Percentiles rank a stretch among this genome's conserved stretches.
phyloP scores from a whole-genome alignment of 495 filamentous ascomycete genomes.

The Jackrogersella multiformis region DNA sequence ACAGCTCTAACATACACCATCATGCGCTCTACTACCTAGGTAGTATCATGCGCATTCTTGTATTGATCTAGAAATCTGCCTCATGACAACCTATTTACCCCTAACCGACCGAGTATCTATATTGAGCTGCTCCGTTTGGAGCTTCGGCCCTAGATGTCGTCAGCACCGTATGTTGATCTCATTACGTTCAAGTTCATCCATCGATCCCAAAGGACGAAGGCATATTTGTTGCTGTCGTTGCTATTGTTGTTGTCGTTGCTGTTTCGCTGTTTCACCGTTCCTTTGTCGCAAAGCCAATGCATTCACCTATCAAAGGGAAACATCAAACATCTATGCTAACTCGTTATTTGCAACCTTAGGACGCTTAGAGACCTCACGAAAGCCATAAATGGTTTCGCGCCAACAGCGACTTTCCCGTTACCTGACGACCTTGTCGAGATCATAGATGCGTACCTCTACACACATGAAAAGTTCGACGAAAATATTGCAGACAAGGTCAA shows the following conservation, averaged over 20 bases:
- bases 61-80: slow-evolving; percentile 22
- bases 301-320: slow-evolving; percentile 6
- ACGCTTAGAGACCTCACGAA: slow-evolving; percentile 69
- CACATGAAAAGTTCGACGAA: slow-evolving; percentile 66
- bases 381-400: slow-evolving; percentile 63
- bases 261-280: background rate
- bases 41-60: slow-evolving; percentile 25
- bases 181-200: background rate
- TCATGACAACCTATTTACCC: slow-evolving; percentile 25
- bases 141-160: slow-evolving; percentile 40
- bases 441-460: slow-evolving; percentile 69
- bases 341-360: slow-evolving; percentile 43
- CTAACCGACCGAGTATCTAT: slow-evolving; percentile 16
- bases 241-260: too few species aligned
- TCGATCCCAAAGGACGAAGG: background rate
- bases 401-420: slow-evolving; percentile 64
- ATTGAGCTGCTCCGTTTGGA: slow-evolving; percentile 32
- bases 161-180: slow-evolving; percentile 44
- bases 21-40: too few species aligned
- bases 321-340: slow-evolving; percentile 22
- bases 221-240: too few species aligned
- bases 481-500: slow-evolving; percentile 68
- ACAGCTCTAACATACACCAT: too few species aligned
- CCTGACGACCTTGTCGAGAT: slow-evolving; percentile 66
- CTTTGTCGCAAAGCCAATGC: slow-evolving; percentile 2